Conservation (phyloP, 2,329 filamentous ascomycete species). For the Tolypocladium ovalisporum region DNA sequence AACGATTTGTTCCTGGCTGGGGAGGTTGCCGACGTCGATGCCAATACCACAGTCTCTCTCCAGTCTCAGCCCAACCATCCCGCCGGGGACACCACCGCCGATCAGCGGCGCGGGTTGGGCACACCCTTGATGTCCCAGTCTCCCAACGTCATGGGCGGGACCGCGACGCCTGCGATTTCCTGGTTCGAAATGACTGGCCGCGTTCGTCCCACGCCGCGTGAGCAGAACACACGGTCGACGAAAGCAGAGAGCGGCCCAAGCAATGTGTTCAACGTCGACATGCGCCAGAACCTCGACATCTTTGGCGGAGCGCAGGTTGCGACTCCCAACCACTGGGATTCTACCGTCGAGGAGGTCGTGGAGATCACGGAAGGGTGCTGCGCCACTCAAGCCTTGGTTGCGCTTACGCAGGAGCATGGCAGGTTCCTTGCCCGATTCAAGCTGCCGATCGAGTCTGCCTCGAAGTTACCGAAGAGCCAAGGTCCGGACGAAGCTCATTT, state of each 20-base stretch:
- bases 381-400: conserved; percentile 18
- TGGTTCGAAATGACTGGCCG: conserved; percentile 7
- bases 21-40: background rate
- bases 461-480: conserved; percentile 18
- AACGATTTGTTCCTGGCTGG: background rate
- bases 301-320: conserved; percentile 13
- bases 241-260: conserved; percentile 2
- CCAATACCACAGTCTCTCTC: background rate
- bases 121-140: background rate
- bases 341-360: conserved; percentile 15
- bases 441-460: conserved; percentile 19
- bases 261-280: conserved; percentile 21
- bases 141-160: background rate
- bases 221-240: conserved; percentile 2
- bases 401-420: conserved; percentile 15
- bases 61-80: background rate
- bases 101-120: background rate
- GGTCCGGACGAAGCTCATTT: conserved; percentile 15
- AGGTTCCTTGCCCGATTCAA: conserved; percentile 27
- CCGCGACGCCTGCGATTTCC: conserved; percentile 6
- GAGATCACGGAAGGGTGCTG: conserved; percentile 15
- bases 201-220: background rate
- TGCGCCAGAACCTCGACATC: conserved; percentile 23
- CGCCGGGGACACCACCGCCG: background rate
- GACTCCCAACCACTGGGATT: conserved; percentile 1